Conservation (phyloP, 768 basidiomycete genomes). For the Mycena venus region DNA sequence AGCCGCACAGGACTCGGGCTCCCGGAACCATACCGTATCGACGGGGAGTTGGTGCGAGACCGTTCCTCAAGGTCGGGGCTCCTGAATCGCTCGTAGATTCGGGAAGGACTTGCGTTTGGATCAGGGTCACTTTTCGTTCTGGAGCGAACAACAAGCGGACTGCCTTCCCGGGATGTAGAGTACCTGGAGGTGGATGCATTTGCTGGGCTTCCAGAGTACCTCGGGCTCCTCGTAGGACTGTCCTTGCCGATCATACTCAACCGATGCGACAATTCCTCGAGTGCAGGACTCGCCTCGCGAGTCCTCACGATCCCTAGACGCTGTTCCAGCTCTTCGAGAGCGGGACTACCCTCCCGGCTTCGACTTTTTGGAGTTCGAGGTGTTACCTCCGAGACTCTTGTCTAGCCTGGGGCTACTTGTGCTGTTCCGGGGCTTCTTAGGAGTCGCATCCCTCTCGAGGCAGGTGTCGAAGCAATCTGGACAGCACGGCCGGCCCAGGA, state of each 20-base stretch:
- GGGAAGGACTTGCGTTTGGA: slow-evolving; percentile 32
- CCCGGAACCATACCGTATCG: slow-evolving; percentile 32
- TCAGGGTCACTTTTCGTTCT: slow-evolving; percentile 26
- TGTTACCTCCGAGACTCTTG: slow-evolving; percentile 57
- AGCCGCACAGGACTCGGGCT: slow-evolving; percentile 42
- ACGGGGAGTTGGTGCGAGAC: slow-evolving; percentile 13
- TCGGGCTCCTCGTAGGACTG: slow-evolving; percentile 40
- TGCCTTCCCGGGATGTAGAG: slow-evolving; percentile 40
- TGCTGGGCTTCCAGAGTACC: slow-evolving; percentile 29
- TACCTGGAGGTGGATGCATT: slow-evolving; percentile 39
- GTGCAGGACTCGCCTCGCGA: slow-evolving; percentile 67
- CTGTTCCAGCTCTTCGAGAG: slow-evolving; percentile 74
- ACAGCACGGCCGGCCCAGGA: slow-evolving; percentile 86
- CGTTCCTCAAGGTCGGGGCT: slow-evolving; percentile 36
- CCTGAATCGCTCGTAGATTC: slow-evolving; percentile 41
- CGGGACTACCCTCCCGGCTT: slow-evolving; percentile 69
- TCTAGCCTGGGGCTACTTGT: slow-evolving; percentile 46
- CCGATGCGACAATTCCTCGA: slow-evolving; percentile 64
- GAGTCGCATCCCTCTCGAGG: slow-evolving; percentile 67
- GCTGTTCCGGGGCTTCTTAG: slow-evolving; percentile 52
- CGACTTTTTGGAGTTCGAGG: slow-evolving; percentile 50
- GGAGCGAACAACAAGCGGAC: slow-evolving; percentile 43
- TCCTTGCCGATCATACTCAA: slow-evolving; percentile 56
- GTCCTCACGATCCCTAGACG: slow-evolving; percentile 68
- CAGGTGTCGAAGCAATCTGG: slow-evolving; percentile 85